Conservation (phyloP, 495 filamentous ascomycete genomes). For the Aspergillus heteromorphus region DNA sequence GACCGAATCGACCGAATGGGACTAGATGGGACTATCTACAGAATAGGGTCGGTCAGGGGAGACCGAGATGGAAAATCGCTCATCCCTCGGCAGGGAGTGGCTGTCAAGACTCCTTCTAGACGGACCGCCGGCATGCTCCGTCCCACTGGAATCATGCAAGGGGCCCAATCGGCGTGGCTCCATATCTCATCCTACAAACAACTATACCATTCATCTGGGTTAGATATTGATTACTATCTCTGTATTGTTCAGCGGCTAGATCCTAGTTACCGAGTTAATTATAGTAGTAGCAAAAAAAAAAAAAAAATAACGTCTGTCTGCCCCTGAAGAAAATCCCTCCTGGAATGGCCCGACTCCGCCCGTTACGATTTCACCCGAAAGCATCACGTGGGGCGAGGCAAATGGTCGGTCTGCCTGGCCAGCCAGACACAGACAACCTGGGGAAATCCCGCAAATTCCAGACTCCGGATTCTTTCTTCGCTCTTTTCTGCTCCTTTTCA, state of each 20-base stretch:
- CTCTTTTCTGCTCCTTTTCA: neutral
- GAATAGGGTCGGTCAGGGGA: no score
- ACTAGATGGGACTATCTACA: neutral
- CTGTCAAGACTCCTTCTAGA: no score
- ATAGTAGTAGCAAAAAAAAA: no score
- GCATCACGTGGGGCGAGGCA: slow-evolving; percentile 15
- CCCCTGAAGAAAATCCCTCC: no score
- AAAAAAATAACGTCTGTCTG: no score
- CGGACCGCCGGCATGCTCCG: no score
- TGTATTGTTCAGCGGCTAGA: neutral
- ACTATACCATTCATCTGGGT: no score
- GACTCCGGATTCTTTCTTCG: no score
- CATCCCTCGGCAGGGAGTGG: neutral
- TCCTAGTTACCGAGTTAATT: no score
- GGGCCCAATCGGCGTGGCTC: neutral
- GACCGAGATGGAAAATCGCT: neutral
- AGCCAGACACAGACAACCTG: neutral
- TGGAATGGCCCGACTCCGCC: neutral
- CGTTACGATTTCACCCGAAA: slow-evolving; percentile 21
- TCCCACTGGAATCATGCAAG: neutral
- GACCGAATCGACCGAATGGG: neutral
- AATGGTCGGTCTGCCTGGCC: no score
- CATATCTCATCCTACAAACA: no score
- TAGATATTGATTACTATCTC: neutral
- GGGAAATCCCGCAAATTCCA: no score